Evolutionary conservation across 768 basidiomycete genomes (phyloP).

Genomic region (Trichaptum fuscoviolaceum): DNA sequence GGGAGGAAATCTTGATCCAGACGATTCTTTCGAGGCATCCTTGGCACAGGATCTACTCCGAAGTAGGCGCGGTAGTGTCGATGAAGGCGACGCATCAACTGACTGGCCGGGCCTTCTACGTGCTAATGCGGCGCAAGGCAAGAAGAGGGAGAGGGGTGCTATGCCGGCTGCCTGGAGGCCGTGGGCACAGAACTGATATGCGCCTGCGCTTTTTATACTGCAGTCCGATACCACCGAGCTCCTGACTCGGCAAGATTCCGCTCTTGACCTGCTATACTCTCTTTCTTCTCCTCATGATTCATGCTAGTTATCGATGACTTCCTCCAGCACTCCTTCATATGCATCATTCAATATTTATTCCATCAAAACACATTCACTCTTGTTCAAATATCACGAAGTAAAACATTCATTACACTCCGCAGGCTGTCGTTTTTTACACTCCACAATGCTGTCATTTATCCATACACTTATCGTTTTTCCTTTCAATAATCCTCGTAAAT

Average conservation of each 20-base stretch:
- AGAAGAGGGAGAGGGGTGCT: background rate
- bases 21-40: constrained; percentile 1
- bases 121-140: background rate
- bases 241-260: background rate
- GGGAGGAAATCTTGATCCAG: background rate
- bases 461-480: background rate
- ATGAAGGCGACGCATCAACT: background rate
- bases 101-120: background rate
- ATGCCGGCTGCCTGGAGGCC: constrained; percentile 4
- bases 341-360: background rate
- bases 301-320: background rate
- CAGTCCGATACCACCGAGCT: background rate
- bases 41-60: background rate
- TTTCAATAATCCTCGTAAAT: background rate
- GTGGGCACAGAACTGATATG: background rate
- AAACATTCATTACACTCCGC: background rate
- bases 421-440: background rate
- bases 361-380: background rate
- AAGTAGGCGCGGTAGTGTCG: background rate
- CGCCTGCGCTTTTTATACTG: background rate
- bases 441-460: background rate
- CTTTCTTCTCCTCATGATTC: background rate
- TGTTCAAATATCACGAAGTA: background rate
- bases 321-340: background rate
- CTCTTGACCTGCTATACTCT: background rate